Percentiles rank a stretch among this genome's conserved stretches.
Conservation (phyloP, 257 asterid species). For the Thymus quinquecostatus region DNA sequence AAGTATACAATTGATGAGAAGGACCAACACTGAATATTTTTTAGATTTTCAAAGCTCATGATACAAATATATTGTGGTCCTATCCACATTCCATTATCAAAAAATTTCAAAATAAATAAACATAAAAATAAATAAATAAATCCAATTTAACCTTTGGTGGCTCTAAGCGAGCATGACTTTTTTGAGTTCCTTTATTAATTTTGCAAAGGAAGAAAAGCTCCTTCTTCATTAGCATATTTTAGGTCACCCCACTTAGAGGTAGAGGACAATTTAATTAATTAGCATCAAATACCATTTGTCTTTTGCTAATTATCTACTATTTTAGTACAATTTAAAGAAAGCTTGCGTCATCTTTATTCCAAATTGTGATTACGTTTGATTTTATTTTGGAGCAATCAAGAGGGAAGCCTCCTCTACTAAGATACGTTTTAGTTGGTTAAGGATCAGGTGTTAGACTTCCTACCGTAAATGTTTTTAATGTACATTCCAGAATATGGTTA, state of each 20-base stretch:
- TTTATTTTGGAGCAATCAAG: neutral
- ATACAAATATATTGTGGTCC: conserved; percentile 47
- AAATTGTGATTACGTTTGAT: conserved; percentile 5
- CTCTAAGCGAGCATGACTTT: conserved; percentile 47
- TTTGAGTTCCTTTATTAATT: conserved; percentile 26
- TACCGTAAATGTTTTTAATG: too few relatives aligned
- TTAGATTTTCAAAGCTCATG: conserved; percentile 23
- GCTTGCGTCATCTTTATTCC: conserved; percentile 8
- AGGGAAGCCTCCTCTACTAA: conserved; percentile 11
- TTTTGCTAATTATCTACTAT: conserved; percentile 20
- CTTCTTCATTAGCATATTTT: conserved; percentile 43
- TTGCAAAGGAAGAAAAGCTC: conserved; percentile 35
- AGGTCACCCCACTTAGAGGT: conserved; percentile 62
- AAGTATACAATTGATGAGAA: conserved; percentile 30
- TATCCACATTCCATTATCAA: conserved; percentile 30
- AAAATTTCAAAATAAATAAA: conserved; percentile 21
- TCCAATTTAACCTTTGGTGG: conserved; percentile 51
- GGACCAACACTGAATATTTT: conserved; percentile 33
- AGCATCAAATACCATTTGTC: conserved; percentile 37
- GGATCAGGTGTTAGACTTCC: neutral
- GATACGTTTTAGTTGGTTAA: neutral
- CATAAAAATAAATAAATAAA: conserved; percentile 18
- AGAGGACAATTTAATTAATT: conserved; percentile 35
- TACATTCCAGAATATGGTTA: too few relatives aligned
- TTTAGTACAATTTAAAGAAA: conserved; percentile 1